Conservation (phyloP, 2,329 filamentous ascomycete species). For the Cordyceps pruinosa region DNA sequence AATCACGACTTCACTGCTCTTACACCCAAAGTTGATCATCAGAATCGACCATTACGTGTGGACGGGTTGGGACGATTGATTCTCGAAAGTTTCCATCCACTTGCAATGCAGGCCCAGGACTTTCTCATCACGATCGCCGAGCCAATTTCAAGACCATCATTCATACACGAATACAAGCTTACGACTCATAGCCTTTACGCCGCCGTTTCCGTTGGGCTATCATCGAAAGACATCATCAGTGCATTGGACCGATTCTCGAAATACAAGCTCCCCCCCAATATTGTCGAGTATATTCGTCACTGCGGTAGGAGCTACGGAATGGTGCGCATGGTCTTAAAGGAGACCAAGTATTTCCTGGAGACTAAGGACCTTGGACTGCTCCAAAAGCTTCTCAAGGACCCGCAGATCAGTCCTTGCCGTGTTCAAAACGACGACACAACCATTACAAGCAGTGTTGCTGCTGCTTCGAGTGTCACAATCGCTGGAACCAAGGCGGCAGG, state of each 20-base stretch:
- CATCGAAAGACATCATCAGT: conserved; percentile 81
- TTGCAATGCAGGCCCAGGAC: conserved; percentile 74
- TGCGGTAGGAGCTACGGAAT: conserved; percentile 92
- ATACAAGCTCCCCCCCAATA: conserved; percentile 75
- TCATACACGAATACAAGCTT: conserved; percentile 80
- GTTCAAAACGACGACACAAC: too few relatives aligned
- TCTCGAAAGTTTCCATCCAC: conserved; percentile 80
- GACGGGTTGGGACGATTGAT: conserved; percentile 82
- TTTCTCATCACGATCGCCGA: conserved; percentile 90
- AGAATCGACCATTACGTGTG: conserved; percentile 77
- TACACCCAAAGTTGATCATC: conserved; percentile 53
- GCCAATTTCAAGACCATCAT: conserved; percentile 73
- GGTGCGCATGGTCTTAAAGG: conserved; percentile 88
- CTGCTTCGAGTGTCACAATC: too few relatives aligned
- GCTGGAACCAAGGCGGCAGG: too few relatives aligned
- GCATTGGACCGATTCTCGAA: conserved; percentile 86
- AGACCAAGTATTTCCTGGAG: conserved; percentile 91
- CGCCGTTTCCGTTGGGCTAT: conserved; percentile 86
- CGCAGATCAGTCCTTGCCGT: conserved; percentile 70
- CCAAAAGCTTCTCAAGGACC: conserved; percentile 78
- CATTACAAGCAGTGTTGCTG: too few relatives aligned
- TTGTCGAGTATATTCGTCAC: conserved; percentile 73
- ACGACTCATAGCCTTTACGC: conserved; percentile 85
- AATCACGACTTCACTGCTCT: too few relatives aligned
- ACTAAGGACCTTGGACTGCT: conserved; percentile 82